Evolutionary conservation across 441 rosid species (phyloP).

Genomic region (Monsonia emarginata): DNA sequence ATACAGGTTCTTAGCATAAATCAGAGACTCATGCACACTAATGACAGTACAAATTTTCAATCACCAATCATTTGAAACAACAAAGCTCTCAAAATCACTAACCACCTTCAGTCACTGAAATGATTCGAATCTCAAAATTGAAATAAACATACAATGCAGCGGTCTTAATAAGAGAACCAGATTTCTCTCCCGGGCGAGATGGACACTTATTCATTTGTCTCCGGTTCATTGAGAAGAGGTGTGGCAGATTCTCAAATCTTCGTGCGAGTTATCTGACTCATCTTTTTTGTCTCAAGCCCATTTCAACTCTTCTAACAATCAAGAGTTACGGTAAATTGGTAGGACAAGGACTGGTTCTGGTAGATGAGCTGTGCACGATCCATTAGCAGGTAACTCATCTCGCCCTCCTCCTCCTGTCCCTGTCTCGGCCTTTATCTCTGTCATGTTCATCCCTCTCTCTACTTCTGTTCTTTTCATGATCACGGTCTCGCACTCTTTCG

Average conservation of each 20-base stretch:
- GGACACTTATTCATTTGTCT: too few species aligned
- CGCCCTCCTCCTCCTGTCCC: conserved; percentile 42
- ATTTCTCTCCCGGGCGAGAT: too few species aligned
- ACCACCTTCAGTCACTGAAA: too few species aligned
- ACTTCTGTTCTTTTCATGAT: conserved; percentile 77
- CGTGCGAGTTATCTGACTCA: too few species aligned
- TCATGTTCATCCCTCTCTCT: conserved; percentile 73
- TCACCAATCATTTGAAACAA: too few species aligned
- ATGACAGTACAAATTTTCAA: too few species aligned
- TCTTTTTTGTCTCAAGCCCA: conserved; percentile 4
- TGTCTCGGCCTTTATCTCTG: conserved; percentile 60
- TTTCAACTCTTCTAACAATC: background rate
- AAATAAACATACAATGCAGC: too few species aligned
- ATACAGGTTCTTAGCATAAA: too few species aligned
- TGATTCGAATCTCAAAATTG: too few species aligned
- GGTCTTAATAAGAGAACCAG: too few species aligned
- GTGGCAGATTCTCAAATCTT: background rate
- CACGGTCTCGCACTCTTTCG: conserved; percentile 44
- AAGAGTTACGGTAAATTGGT: background rate
- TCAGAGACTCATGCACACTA: too few species aligned
- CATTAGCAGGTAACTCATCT: conserved; percentile 25
- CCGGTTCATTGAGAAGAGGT: background rate
- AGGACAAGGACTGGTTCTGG: background rate
- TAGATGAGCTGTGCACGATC: background rate
- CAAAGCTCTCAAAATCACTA: too few species aligned